Percentiles rank a stretch among this genome's conserved stretches.
Evolutionary conservation across 139 green algal genomes (phyloP).

Genomic region (Dunaliella sp.): DNA sequence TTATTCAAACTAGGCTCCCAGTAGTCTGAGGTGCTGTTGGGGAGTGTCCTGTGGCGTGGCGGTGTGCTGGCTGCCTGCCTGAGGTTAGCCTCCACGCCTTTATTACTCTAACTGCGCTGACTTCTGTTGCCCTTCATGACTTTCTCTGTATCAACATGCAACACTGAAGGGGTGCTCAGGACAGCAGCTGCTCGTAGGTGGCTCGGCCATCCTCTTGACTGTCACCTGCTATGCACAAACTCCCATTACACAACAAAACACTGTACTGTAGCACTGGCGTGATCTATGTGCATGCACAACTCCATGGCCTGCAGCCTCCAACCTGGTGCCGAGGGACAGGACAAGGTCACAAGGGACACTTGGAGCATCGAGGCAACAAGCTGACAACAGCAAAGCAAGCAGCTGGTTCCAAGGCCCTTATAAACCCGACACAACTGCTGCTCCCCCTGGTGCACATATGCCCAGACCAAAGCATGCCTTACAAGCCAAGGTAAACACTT

Average conservation of each 20-base stretch:
- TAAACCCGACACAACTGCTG: not conserved
- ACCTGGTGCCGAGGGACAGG: not conserved
- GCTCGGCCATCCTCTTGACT: not conserved
- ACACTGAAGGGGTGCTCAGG: not conserved
- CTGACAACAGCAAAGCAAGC: not conserved
- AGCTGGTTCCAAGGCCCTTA: not conserved
- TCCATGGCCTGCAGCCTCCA: not conserved
- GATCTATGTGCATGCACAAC: not conserved
- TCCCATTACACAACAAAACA: not conserved
- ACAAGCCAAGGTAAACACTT: not conserved
- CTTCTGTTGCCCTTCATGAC: no score
- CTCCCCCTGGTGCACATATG: not conserved
- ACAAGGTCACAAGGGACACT: not conserved
- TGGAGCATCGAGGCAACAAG: not conserved
- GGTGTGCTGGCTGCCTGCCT: no score
- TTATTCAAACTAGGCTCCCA: not conserved
- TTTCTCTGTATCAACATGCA: not conserved
- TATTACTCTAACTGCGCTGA: no score
- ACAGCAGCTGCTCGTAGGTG: no score
- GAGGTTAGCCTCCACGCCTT: no score
- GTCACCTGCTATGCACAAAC: not conserved
- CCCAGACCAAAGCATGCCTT: not conserved
- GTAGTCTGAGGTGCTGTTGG: not conserved
- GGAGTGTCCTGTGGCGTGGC: no score
- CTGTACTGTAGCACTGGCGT: not conserved